Base-by-base conservation (phyloP, 306 rosid species). In the Cucumis melo region DNA sequence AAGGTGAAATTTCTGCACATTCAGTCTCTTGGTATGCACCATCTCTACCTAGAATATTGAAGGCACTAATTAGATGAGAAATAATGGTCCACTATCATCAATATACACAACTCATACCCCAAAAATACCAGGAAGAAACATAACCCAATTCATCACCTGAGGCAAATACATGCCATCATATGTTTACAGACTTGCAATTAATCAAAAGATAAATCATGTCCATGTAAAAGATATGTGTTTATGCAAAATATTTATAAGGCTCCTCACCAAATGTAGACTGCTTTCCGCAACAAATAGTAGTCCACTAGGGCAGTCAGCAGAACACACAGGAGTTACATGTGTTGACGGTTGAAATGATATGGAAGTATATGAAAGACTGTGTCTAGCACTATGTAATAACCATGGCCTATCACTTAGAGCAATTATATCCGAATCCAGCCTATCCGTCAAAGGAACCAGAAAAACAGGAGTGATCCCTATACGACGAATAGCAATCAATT, bases 401-500 rank as follows among this genome's bases (percentile, higher is more conserved):
- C 98, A 91, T 19, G 98, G 96, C 72, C 97, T 90, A 80, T 91
- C 98, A 85, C 98, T 88, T 59, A 93, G 84, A 77, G 89, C 91
- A 86, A 93, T 87, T 80, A 93, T 78, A 85, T 91, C 98, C 61
- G 90, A 85, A 86, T 93, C 97, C 79, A 93, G 89, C 7, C 89
- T 83, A 80, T 87, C 91, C 81, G 89, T 89, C 87, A 93, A 78
- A 60, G 98, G 92, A 79, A 90, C 91, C 86, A 93, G 86, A 89
- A 91, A 93, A 81, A 93, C 98, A 39, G 98, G 97, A 68, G 98
- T 93, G 77, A 91, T 86, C 80, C 98, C 98, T 81, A 93, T 91
- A 27, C 94, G 98, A 46, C 97, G 91, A 76, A 82, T 83, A 77
- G 97, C 92, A 84, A 93, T 91, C 89, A 93, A 74, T 80, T 93